These are phyloP conservation scores for Collybia sordida DNA, from an alignment of 768 basidiomycete genomes.

Conservation along the genomic window DNA sequence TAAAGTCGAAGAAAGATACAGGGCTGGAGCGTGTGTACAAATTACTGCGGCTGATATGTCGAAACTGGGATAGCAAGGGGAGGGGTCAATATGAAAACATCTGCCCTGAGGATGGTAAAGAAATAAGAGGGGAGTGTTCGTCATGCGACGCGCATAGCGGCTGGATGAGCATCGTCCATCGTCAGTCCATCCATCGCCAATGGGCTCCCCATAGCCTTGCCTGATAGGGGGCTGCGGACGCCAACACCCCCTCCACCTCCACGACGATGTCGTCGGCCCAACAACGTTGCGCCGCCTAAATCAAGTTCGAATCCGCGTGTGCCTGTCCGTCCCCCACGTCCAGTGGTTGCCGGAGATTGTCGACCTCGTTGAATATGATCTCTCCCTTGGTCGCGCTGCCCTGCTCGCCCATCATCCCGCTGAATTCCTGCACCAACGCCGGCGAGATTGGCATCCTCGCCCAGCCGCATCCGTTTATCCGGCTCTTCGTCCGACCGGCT, in stretches of 20 bases:
- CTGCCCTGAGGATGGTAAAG: not conserved
- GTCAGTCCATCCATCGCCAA: constrained; percentile 23
- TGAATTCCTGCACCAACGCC: constrained; percentile 13
- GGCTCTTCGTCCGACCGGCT: constrained; percentile 25
- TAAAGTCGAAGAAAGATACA: too few species aligned
- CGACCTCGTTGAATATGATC: constrained; percentile 13
- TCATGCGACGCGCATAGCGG: constrained; percentile 20
- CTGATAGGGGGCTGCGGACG: constrained; percentile 35
- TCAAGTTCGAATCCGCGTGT: constrained; percentile 74
- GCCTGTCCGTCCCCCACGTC: constrained; percentile 8
- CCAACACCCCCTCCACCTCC: constrained; percentile 17
- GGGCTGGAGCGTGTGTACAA: too few species aligned
- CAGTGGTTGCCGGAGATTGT: constrained; percentile 1
- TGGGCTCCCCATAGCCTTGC: constrained; percentile 24
- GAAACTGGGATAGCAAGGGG: not conserved
- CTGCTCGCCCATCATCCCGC: constrained; percentile 34
- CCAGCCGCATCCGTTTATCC: not conserved
- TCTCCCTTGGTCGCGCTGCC: constrained; percentile 29
- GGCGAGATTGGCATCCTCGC: constrained; percentile 5
- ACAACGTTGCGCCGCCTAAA: constrained; percentile 80
- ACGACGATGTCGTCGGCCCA: constrained; percentile 66
- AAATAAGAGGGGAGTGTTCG: not conserved
- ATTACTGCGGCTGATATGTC: too few species aligned
- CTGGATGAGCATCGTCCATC: constrained; percentile 19
- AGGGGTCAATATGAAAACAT: not conserved